Evolutionary conservation across 1,284 basidiomycete species (phyloP).

Genomic region (Taiwanofungus camphoratus): DNA sequence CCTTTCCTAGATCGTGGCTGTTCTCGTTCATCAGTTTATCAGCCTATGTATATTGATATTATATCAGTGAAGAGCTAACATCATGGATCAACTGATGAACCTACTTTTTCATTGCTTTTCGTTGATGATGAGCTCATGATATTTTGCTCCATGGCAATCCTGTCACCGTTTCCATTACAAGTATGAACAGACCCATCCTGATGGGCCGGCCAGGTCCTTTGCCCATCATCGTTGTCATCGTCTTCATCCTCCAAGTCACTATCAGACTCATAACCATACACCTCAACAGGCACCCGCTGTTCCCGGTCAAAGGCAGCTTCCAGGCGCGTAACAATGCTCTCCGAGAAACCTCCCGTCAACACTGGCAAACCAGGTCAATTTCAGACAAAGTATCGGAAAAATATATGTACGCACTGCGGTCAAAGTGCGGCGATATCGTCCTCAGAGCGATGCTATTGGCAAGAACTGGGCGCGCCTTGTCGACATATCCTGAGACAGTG

Average conservation of each 20-base stretch:
- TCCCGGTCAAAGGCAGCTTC: background rate
- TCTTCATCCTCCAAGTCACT: conserved; percentile 5
- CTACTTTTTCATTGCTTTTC: too few species aligned
- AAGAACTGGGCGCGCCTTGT: conserved; percentile 10
- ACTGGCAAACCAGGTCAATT: background rate
- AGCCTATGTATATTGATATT: too few species aligned
- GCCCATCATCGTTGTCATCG: background rate
- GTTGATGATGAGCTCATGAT: too few species aligned
- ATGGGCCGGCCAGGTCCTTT: too few species aligned
- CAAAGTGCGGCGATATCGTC: conserved; percentile 11
- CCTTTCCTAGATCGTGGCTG: too few species aligned
- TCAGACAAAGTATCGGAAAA: background rate
- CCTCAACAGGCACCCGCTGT: background rate
- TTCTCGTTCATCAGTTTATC: too few species aligned
- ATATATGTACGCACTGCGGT: conserved; percentile 10
- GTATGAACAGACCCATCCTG: too few species aligned
- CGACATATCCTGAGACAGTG: conserved; percentile 7
- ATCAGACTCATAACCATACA: conserved; percentile 5
- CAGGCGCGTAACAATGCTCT: background rate
- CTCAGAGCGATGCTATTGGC: conserved; percentile 16
- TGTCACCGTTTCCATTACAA: too few species aligned
- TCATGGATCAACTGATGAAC: too few species aligned
- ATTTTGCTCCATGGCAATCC: too few species aligned
- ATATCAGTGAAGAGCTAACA: too few species aligned
- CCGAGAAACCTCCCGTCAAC: background rate